Percentiles rank a stretch among this genome's conserved stretches.
Evolutionary conservation across 192 early-diverging fungal genomes (phyloP).

Genomic region (Backusella liffmaniae): DNA sequence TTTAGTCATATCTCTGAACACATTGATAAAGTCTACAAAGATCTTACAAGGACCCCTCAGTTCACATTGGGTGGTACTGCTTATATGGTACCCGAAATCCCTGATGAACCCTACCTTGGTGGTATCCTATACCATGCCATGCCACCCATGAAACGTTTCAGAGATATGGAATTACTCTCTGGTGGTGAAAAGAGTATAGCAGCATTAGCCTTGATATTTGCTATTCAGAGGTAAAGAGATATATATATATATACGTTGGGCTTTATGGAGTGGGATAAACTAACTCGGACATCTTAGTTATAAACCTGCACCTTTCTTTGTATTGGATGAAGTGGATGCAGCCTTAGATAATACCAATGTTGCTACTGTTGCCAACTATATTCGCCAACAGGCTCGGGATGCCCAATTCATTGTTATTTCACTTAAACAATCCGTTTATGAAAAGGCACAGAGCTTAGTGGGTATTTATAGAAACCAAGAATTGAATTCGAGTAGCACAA

Average conservation of each 20-base stretch:
- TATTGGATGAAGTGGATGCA: slow-evolving; percentile 98
- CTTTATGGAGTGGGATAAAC: not conserved
- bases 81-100: slow-evolving; percentile 88
- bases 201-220: slow-evolving; percentile 94
- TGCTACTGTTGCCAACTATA: slow-evolving; percentile 86
- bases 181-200: slow-evolving; percentile 99
- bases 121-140: slow-evolving; percentile 98
- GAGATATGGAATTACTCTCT: slow-evolving; percentile 98
- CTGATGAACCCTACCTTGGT: slow-evolving; percentile 92
- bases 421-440: slow-evolving; percentile 92
- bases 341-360: slow-evolving; percentile 98
- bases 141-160: slow-evolving; percentile 99
- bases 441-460: slow-evolving; percentile 88
- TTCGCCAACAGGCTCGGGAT: slow-evolving; percentile 65
- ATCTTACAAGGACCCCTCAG: slow-evolving; percentile 80
- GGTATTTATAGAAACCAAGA: slow-evolving; percentile 95
- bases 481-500: slow-evolving; percentile 74
- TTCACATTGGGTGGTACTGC: slow-evolving; percentile 95
- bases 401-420: slow-evolving; percentile 99
- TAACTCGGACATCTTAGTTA: slow-evolving; percentile 45
- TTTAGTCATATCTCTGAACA: slow-evolving; percentile 87
- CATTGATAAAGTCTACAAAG: slow-evolving; percentile 97
- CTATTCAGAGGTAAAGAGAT: slow-evolving; percentile 73
- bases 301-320: slow-evolving; percentile 98
- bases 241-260: too few relatives aligned